phyloP scores from a whole-genome alignment of 2,329 filamentous ascomycete species.

The Pseudocercospora macadamiae region DNA sequence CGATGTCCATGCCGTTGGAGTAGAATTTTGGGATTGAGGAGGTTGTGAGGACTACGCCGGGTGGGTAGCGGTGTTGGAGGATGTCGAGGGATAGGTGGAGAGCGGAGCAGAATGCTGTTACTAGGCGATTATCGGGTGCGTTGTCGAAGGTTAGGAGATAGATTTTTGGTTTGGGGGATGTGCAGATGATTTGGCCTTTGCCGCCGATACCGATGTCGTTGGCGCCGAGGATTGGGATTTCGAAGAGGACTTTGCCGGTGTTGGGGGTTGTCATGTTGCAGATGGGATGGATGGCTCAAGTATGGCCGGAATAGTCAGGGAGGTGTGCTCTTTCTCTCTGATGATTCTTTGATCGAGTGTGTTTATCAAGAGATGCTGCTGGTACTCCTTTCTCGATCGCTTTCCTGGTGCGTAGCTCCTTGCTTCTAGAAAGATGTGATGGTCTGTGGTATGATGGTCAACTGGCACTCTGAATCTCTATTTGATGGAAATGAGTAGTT shows the following conservation, averaged over 20 bases:
- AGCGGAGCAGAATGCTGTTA: slow-evolving; percentile 67
- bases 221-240: slow-evolving; percentile 32
- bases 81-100: slow-evolving; percentile 74
- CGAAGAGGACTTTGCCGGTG: slow-evolving; percentile 28
- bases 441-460: too few species aligned
- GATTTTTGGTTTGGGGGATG: slow-evolving; percentile 61
- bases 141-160: slow-evolving; percentile 75
- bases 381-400: too few species aligned
- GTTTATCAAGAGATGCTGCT: too few species aligned
- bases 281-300: too few species aligned
- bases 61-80: slow-evolving; percentile 66
- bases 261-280: background rate
- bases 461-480: too few species aligned
- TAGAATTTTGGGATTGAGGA: slow-evolving; percentile 78
- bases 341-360: too few species aligned
- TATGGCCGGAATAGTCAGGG: too few species aligned
- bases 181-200: slow-evolving; percentile 60
- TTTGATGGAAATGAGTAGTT: too few species aligned
- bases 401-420: too few species aligned
- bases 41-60: slow-evolving; percentile 78
- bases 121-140: slow-evolving; percentile 76
- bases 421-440: too few species aligned
- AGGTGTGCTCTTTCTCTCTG: too few species aligned
- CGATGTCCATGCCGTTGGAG: slow-evolving; percentile 79
- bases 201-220: slow-evolving; percentile 41